These are phyloP conservation scores for Plantago lanceolata DNA, from an alignment of 305 asterid species.

Conservation along the genomic window DNA sequence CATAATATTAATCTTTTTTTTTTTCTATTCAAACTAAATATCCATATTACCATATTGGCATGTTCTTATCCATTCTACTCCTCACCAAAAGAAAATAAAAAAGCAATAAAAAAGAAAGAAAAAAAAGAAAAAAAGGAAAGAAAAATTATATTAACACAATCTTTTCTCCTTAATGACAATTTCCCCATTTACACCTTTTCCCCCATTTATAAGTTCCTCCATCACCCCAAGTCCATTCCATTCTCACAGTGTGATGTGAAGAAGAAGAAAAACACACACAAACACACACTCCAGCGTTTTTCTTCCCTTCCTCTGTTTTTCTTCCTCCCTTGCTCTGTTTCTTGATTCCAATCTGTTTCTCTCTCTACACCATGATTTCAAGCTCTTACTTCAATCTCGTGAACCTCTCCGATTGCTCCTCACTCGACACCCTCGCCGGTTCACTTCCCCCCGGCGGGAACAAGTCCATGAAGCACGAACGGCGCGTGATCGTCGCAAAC, in stretches of 20 bases:
- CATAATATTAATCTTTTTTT: no score
- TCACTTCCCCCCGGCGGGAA: slow-evolving; percentile 33
- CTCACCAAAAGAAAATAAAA: not conserved
- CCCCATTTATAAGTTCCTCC: slow-evolving; percentile 5
- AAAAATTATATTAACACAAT: not conserved
- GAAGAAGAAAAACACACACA: not conserved
- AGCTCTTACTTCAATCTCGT: slow-evolving; percentile 76
- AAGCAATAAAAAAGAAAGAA: not conserved
- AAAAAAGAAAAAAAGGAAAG: not conserved
- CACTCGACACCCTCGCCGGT: slow-evolving; percentile 30
- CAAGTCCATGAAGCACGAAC: slow-evolving; percentile 29
- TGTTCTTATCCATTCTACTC: slow-evolving; percentile 58
- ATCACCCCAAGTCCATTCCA: not conserved
- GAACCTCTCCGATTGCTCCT: slow-evolving; percentile 63
- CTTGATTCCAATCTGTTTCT: not conserved
- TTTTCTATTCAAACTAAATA: slow-evolving; percentile 34
- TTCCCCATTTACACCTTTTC: slow-evolving; percentile 2
- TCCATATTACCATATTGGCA: slow-evolving; percentile 41
- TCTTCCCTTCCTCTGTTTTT: slow-evolving; percentile 2
- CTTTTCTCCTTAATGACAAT: not conserved
- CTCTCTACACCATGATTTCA: slow-evolving; percentile 75
- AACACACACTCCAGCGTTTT: not conserved
- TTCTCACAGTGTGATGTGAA: no score
- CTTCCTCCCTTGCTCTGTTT: no score
- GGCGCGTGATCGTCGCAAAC: slow-evolving; percentile 64